Base-by-base conservation (phyloP, 371 early-diverging fungal genomes). In the Circinella umbellata region DNA sequence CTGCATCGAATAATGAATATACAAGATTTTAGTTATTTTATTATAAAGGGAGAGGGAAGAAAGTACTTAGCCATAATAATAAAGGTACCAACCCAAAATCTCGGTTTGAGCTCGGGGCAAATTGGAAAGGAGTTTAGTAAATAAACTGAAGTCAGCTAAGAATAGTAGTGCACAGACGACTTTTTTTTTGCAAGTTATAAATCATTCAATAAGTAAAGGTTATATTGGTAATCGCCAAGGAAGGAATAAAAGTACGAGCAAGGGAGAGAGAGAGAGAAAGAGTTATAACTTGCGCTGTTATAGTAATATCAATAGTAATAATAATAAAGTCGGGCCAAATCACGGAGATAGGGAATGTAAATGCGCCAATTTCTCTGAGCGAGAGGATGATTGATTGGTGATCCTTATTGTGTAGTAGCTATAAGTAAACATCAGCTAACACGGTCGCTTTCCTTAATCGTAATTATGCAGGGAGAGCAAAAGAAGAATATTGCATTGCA, bases 401-500 rank as follows among this genome's bases (percentile, higher is more conserved):
- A 46, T 61, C 62, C 18, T 46, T 61, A 61, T 61, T 61, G 38
- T 64, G 14, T 47, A 47, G 9, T 46, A 42, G 6, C 42, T 35
- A 49, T 36, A 49, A 17, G 37, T 36, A 47, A 48, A 51, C 17
- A 48, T 34, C 34, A 3, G 3, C 63, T 37, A 69, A 38, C 69
- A 69, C 61, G 54, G 38, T 68, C 27, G 34, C 18, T 48, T 63
- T 46, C 69, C 69, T 63, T 62, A 62, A 62, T 46, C 27, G 63
- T 49, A 53, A 42, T 20, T 46, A 69, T 69, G 69, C 69, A 69
- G 69, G 69, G 69, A 51, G 69, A 54, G 27, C 51, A 38, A 36
- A 13, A 27, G 27, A 57, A 34, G 27, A 34, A 7, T 57, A 57
- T 57, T 57, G 34, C 57, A 48, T 37, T 64, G 65, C 65, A 64